phyloP scores from a whole-genome alignment of 345 rosid species.

The Melaleuca alternifolia region DNA sequence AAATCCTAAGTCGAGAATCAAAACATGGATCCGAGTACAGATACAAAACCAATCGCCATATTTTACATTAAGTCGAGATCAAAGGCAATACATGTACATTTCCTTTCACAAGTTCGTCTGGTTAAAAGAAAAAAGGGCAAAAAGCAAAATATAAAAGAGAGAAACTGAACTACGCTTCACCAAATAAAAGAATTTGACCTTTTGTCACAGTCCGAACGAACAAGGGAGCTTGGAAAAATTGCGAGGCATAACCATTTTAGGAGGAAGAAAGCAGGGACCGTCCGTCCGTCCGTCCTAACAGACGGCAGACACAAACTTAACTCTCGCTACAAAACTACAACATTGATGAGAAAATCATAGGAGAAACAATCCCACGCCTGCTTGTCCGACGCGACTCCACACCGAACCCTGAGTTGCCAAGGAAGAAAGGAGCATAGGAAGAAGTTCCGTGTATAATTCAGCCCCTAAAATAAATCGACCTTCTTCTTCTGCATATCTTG shows the following conservation, averaged over 20 bases:
- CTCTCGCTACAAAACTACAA: background rate
- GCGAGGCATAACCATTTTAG: background rate
- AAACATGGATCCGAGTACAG: background rate
- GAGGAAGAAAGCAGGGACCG: background rate
- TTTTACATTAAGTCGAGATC: background rate
- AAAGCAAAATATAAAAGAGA: constrained; percentile 4
- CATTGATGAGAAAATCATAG: background rate
- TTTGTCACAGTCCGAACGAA: background rate
- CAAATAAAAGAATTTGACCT: constrained; percentile 4
- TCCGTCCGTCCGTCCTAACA: background rate
- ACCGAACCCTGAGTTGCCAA: background rate
- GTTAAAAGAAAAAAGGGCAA: background rate
- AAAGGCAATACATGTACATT: background rate
- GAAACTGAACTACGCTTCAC: background rate
- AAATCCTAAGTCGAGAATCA: no score
- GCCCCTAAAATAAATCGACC: constrained; percentile 55
- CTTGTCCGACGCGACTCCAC: background rate
- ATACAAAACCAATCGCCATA: background rate
- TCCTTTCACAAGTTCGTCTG: background rate
- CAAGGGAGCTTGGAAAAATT: background rate
- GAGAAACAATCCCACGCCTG: background rate
- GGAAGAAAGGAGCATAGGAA: background rate
- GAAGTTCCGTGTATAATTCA: background rate
- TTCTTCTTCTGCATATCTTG: constrained; percentile 91
- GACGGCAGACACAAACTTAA: background rate